phyloP scores from a whole-genome alignment of 257 asterid species.

The Knoxia roxburghii region DNA sequence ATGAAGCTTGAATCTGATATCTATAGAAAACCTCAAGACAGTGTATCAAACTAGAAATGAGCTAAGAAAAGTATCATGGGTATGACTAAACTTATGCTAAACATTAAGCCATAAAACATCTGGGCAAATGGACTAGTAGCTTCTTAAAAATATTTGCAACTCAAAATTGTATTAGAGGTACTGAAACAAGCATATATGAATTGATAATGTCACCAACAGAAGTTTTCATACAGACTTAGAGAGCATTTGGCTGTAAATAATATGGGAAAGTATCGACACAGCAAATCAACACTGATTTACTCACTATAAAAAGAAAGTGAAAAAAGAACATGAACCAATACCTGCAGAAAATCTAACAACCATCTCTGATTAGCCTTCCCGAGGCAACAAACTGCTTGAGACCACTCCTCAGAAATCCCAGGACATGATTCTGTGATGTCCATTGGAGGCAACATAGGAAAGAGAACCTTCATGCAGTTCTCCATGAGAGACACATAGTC shows the following conservation, averaged over 20 bases:
- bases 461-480: slow-evolving; percentile 67
- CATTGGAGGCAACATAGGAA: slow-evolving; percentile 49
- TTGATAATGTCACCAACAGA: too few relatives aligned
- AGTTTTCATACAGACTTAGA: too few relatives aligned
- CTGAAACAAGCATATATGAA: too few relatives aligned
- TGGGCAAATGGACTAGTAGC: neutral
- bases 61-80: neutral
- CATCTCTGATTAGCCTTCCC: slow-evolving; percentile 72
- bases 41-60: slow-evolving; percentile 2
- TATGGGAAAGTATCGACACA: neutral
- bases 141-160: neutral
- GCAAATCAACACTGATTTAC: neutral
- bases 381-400: slow-evolving; percentile 73
- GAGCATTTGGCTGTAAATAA: neutral
- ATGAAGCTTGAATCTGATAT: slow-evolving; percentile 40
- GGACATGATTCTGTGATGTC: slow-evolving; percentile 26
- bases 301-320: neutral
- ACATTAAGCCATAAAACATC: neutral
- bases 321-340: slow-evolving; percentile 20
- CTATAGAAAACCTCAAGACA: slow-evolving; percentile 34
- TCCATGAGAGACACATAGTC: slow-evolving; percentile 49
- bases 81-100: neutral
- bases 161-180: too few relatives aligned
- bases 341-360: slow-evolving; percentile 72
- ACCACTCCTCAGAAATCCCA: slow-evolving; percentile 55